Percentiles rank a stretch among this genome's conserved stretches.
phyloP scores from a whole-genome alignment of 768 basidiomycete genomes.

The Russula ochroleuca region DNA sequence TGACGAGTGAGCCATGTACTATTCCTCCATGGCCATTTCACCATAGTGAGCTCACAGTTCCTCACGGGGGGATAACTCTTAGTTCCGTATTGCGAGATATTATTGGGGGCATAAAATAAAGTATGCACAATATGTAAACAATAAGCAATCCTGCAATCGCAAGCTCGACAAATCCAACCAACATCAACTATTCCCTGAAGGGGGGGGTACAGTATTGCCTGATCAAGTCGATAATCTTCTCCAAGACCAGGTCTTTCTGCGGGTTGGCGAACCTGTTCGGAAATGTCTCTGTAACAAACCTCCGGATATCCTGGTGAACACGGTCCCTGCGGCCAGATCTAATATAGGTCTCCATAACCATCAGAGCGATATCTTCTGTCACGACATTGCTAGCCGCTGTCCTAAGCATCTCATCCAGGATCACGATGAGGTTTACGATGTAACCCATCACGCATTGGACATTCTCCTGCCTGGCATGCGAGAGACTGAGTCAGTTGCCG shows the following conservation, averaged over 20 bases:
- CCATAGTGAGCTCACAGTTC: no score
- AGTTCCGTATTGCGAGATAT: no score
- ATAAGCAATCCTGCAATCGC: not conserved
- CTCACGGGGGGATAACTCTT: no score
- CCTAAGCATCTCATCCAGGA: not conserved
- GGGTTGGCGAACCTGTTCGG: not conserved
- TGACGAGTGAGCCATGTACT: slow-evolving; percentile 63
- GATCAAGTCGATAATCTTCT: not conserved
- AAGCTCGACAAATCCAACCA: no score
- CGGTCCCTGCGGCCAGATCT: not conserved
- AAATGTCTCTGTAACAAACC: not conserved
- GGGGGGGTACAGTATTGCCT: not conserved
- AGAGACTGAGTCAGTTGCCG: not conserved
- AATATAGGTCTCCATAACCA: not conserved
- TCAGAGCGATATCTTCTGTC: no score
- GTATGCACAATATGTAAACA: no score
- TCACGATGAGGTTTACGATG: slow-evolving; percentile 8
- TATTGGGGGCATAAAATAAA: no score
- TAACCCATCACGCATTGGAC: slow-evolving; percentile 13
- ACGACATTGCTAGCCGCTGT: not conserved
- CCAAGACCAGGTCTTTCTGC: not conserved
- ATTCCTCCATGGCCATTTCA: no score
- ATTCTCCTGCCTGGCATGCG: not conserved
- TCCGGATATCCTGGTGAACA: not conserved
- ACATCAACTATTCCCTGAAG: not conserved